phyloP scores from a whole-genome alignment of 73 alveolate species.

The Blepharisma stoltei region DNA sequence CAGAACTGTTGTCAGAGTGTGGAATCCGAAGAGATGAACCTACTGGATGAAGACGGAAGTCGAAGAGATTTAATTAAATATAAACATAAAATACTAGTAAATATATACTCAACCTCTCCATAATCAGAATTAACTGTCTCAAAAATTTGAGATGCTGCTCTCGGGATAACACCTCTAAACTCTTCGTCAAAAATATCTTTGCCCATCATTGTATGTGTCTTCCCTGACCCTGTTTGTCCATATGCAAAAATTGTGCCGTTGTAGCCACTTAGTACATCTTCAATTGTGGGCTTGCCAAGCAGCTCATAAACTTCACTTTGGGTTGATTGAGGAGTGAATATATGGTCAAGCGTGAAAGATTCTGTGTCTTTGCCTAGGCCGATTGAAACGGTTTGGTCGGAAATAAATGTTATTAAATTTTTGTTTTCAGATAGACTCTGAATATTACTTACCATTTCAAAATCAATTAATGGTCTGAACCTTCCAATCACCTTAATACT shows the following conservation, averaged over 20 bases:
- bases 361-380: constrained; percentile 10
- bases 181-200: constrained; percentile 58
- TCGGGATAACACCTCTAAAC: constrained; percentile 75
- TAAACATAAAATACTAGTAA: too few relatives aligned
- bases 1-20: too few relatives aligned
- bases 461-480: constrained; percentile 21
- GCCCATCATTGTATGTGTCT: constrained; percentile 97
- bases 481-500: not conserved
- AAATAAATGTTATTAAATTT: not conserved
- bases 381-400: not conserved
- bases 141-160: constrained; percentile 69
- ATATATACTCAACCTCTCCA: constrained; percentile 67
- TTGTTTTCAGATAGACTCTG: not conserved
- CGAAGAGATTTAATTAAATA: too few relatives aligned
- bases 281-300: constrained; percentile 48
- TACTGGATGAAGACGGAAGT: too few relatives aligned
- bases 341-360: constrained; percentile 46
- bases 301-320: constrained; percentile 49
- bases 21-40: too few relatives aligned
- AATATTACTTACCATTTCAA: not conserved
- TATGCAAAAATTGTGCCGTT: constrained; percentile 95
- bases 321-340: constrained; percentile 46
- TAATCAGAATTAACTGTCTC: constrained; percentile 69
- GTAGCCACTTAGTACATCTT: constrained; percentile 84
- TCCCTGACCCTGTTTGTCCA: constrained; percentile 98